Evolutionary conservation across 2,329 filamentous ascomycete species (phyloP).

Genomic region (Gnomoniopsis smithogilvyi): DNA sequence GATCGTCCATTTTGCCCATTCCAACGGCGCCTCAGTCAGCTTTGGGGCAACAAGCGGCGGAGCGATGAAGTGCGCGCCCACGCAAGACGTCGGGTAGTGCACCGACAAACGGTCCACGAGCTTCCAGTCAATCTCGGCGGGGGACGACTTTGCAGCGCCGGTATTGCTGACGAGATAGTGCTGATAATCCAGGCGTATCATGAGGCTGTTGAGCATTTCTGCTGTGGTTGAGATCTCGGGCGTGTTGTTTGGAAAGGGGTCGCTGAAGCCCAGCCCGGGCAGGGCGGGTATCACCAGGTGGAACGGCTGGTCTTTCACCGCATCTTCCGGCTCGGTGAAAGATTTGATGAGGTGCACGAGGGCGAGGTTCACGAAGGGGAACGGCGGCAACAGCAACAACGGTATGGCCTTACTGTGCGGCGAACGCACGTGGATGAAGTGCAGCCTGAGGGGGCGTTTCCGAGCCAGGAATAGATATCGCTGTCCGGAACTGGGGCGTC

Average conservation of each 20-base stretch:
- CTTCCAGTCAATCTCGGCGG: conserved; percentile 50
- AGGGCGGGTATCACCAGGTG: conserved; percentile 65
- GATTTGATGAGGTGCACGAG: conserved; percentile 52
- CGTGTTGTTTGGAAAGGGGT: conserved; percentile 49
- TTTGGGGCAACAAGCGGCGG: conserved; percentile 51
- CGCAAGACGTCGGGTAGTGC: conserved; percentile 45
- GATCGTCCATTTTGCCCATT: conserved; percentile 54
- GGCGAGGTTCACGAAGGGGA: conserved; percentile 62
- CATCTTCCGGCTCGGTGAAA: conserved; percentile 51
- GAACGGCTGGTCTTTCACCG: conserved; percentile 48
- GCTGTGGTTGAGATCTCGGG: conserved; percentile 52
- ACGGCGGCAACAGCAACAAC: conserved; percentile 62
- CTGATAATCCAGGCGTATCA: conserved; percentile 57
- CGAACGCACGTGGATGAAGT: conserved; percentile 63
- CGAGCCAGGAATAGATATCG: conserved; percentile 39
- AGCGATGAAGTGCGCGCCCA: conserved; percentile 59
- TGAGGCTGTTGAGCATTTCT: conserved; percentile 53
- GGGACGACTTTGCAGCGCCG: conserved; percentile 42
- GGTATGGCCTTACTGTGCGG: conserved; percentile 53
- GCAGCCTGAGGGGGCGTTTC: conserved; percentile 49
- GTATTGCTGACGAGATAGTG: conserved; percentile 56
- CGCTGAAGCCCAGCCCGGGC: conserved; percentile 66
- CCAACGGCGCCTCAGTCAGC: conserved; percentile 37
- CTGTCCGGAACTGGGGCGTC: conserved; percentile 61
- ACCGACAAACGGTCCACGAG: conserved; percentile 46